Evolutionary conservation across 2,329 filamentous ascomycete genomes (phyloP), one percentile per base, ranked within the genome.

Genomic region (Stenocarpella maydis): DNA sequence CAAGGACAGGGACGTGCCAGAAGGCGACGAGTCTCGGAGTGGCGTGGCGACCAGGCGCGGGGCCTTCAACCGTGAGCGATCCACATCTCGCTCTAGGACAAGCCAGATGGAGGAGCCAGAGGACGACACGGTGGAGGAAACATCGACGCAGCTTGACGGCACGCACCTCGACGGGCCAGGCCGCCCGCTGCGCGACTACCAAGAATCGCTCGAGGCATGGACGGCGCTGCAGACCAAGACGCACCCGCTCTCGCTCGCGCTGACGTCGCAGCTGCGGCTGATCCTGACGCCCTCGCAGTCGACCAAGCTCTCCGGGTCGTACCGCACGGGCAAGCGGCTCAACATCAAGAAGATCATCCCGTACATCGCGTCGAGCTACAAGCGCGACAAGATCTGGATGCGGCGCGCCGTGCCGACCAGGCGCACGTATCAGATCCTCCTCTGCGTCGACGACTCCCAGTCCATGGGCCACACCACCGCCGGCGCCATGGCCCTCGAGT

Each of bases 351-450:
- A 95, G 74, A 99, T 99, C 81, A 99, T 99, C 76, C 96, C 97
- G 0, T 99, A 99, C 82, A 98, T 99, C 75, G 96, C 97, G 1
- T 98, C 95, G 0, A 91, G 92, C 78, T 99, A 98, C 87, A 98
- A 98, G 85, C 93, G 96, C 71, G 96, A 99, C 87, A 99, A 99
- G 86, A 99, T 99, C 81, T 99, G 96, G 96, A 97, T 99, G 91
- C 92, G 97, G 17, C 90, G 97, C 68, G 91, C 90, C 41, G 90
- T 97, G 61, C 97, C 97, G 1, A 95, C 91, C 45, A 98, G 98
- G 82, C 92, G 97, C 49, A 92, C 91, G 69, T 99, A 99, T 82
- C 97, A 99, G 81, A 97, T 99, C 80, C 90, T 99, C 83, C 91
- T 99, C 61, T 97, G 96, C 47, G 94, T 99, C 45, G 96, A 99